These are phyloP conservation scores for Bolboschoenoplectus hybrid DNA, from an alignment of 202 grass and related monocot genomes.

Conservation along the genomic window DNA sequence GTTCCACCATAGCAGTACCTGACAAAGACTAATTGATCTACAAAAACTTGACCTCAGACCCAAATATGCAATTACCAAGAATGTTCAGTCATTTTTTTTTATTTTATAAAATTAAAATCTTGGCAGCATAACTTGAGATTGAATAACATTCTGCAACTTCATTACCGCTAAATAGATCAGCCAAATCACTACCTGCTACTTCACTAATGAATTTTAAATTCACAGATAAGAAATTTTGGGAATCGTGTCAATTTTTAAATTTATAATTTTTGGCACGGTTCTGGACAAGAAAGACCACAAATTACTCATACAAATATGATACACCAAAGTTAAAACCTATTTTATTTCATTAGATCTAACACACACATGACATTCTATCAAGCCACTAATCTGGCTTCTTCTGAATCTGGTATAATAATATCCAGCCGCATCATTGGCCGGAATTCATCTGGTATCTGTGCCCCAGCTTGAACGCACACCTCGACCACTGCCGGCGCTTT, in stretches of 20 bases:
- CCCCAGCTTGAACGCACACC: conserved; percentile 82
- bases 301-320: not conserved
- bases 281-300: not conserved
- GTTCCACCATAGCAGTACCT: no score
- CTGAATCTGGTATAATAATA: conserved; percentile 65
- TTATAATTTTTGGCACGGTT: not conserved
- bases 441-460: conserved; percentile 67
- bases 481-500: conserved; percentile 81
- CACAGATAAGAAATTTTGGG: not conserved
- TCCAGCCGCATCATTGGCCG: conserved; percentile 82
- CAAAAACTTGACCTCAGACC: no score
- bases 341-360: not conserved
- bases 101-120: not conserved
- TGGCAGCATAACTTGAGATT: not conserved
- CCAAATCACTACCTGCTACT: conserved; percentile 8
- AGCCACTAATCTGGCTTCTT: conserved; percentile 63
- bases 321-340: not conserved
- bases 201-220: not conserved
- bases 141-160: not conserved
- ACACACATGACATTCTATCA: conserved; percentile 39
- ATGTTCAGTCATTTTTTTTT: no score
- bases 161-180: not conserved
- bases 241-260: conserved; percentile 2
- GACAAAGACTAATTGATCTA: no score
- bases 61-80: no score